Base-by-base conservation (phyloP, 2,329 filamentous ascomycete species). In the Mollisia scopiformis region DNA sequence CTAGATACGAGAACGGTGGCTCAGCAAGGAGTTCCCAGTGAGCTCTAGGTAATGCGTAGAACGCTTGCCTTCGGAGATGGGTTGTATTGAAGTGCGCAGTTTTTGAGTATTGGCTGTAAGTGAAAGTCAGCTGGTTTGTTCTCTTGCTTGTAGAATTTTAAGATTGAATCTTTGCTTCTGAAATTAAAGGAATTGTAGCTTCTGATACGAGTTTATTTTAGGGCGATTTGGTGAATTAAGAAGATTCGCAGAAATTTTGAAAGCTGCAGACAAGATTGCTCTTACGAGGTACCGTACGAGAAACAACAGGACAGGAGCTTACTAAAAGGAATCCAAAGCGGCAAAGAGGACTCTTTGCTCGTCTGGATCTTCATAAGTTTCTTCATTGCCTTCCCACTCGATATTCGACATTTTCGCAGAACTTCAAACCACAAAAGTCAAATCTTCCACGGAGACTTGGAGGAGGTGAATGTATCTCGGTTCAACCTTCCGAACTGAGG, bases 311-410 rank as follows among this genome's bases (percentile, higher is more conserved):
- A 46, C 23, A 14, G 19, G 37, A 37, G 83, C 89, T 77, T 81
- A 97, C 93, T 88, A 84, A 76, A 95, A 98, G 11, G 94, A 97
- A 78, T 97, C 92, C 56, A 98, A 77, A 2, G 93, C 89, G 54
- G 87, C 88, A 74, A 91, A 91, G 10, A 98, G 83, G 52, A 96
- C 92, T 63, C 83, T 83, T 52, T 87, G 81, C 77, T 99, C 94
- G 65, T 96, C 92, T 0, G 88, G 86, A 69, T 97, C 93, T 33
- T 61, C 61, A 41, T 63, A 59, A 10, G 63, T 58, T 25, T 70
- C 61, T 16, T 88, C 87, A 55, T 88, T 81, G 2, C 85, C 87
- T 76, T 69, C 66, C 67, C 67, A 69, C 27, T 68, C 65, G 16
- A 56, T 28, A 28, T 52, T 52, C 30, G 60, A 60, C 66, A 58